Percentiles rank a stretch among this genome's conserved stretches.
Evolutionary conservation across 208 protist genomes (phyloP).

Genomic region (Acanthamoeba triangularis): DNA sequence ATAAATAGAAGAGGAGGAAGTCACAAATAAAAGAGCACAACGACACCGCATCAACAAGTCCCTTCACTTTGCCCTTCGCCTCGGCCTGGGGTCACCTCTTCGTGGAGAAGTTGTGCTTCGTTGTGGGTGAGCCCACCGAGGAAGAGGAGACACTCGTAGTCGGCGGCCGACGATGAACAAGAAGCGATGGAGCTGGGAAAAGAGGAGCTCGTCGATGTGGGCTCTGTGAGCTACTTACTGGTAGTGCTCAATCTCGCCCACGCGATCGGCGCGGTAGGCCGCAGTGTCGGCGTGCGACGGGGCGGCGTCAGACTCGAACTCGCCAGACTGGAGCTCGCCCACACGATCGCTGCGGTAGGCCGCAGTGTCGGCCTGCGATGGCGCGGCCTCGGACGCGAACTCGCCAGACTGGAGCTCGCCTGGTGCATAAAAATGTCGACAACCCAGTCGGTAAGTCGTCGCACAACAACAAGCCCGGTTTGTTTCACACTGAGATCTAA

Average conservation of each 20-base stretch:
- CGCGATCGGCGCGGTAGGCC: constrained; percentile 15
- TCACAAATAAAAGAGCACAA: too few species aligned
- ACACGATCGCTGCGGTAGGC: constrained; percentile 34
- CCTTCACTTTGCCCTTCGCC: too few species aligned
- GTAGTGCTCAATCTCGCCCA: constrained; percentile 58
- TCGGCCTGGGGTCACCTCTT: too few species aligned
- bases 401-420: constrained; percentile 60
- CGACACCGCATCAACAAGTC: too few species aligned
- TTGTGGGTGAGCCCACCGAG: too few species aligned
- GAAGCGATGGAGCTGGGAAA: background rate
- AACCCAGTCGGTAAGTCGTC: background rate
- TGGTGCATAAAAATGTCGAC: background rate
- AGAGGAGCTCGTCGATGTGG: too few species aligned
- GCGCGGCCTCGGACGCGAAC: constrained; percentile 28
- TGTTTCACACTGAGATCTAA: too few species aligned
- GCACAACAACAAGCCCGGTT: background rate
- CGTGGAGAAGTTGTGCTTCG: too few species aligned
- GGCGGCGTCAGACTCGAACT: constrained; percentile 62
- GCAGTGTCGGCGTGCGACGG: constrained; percentile 53
- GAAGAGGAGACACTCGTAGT: too few species aligned
- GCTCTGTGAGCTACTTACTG: constrained; percentile 1
- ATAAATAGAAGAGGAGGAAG: too few species aligned
- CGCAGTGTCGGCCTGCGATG: constrained; percentile 55
- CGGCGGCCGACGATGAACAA: background rate
- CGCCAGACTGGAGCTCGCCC: constrained; percentile 49